Percentiles rank a stretch among this genome's conserved stretches.
Evolutionary conservation across 1,139 yeast genomes (phyloP).

Genomic region (Sporopachydermia cereana): DNA sequence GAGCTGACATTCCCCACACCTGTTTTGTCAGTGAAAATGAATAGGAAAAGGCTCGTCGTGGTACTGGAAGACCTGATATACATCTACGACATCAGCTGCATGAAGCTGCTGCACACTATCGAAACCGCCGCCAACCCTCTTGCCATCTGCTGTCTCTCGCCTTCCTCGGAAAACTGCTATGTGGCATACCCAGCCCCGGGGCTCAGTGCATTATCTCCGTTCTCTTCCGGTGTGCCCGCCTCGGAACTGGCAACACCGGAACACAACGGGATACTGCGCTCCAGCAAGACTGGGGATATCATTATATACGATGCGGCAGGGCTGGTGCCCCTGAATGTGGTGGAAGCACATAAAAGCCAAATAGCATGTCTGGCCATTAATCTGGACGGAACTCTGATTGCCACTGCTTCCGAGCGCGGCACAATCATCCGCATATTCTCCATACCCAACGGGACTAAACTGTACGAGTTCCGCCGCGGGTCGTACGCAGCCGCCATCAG

Average conservation of each 20-base stretch:
- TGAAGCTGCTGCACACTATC: slow-evolving; percentile 80
- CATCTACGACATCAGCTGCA: slow-evolving; percentile 76
- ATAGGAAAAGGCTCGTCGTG: slow-evolving; percentile 63
- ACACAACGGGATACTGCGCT: not conserved
- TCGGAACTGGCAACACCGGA: not conserved
- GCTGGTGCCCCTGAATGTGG: slow-evolving; percentile 75
- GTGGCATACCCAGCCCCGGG: slow-evolving; percentile 83
- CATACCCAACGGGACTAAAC: slow-evolving; percentile 71
- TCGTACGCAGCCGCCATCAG: slow-evolving; percentile 87
- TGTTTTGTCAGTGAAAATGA: slow-evolving; percentile 66
- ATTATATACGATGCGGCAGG: slow-evolving; percentile 69
- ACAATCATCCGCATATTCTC: slow-evolving; percentile 82
- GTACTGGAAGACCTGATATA: slow-evolving; percentile 77
- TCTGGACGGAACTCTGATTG: slow-evolving; percentile 69
- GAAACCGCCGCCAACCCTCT: slow-evolving; percentile 66
- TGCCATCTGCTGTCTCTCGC: slow-evolving; percentile 50
- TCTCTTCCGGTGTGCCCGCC: not conserved
- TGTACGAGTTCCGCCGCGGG: slow-evolving; percentile 88
- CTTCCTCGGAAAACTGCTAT: slow-evolving; percentile 49
- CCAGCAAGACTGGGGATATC: slow-evolving; percentile 63
- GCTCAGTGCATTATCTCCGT: slow-evolving; percentile 29
- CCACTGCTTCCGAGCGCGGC: slow-evolving; percentile 94
- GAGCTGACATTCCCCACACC: slow-evolving; percentile 85
- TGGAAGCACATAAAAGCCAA: slow-evolving; percentile 87
- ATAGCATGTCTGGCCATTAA: slow-evolving; percentile 72